These are phyloP conservation scores for Colletotrichum tanaceti DNA, from an alignment of 2,329 filamentous ascomycete genomes.

Conservation along the genomic window DNA sequence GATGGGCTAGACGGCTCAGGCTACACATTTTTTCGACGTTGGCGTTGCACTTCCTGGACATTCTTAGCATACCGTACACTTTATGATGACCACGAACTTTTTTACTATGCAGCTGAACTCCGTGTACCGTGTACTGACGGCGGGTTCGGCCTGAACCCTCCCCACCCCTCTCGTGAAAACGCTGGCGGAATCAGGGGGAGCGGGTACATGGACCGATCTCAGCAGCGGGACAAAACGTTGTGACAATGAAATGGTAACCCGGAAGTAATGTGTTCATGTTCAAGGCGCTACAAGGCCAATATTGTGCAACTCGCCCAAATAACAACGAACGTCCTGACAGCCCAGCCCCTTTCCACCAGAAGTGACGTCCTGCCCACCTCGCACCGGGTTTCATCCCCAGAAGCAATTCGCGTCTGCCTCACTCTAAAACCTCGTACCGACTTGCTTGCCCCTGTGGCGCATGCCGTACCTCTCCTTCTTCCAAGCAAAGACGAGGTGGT, in stretches of 20 bases:
- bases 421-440: constrained; percentile 35
- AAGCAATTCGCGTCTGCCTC: not conserved
- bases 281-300: constrained; percentile 30
- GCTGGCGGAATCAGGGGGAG: no score
- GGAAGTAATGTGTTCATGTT: constrained; percentile 24
- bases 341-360: not conserved
- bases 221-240: no score
- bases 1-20: constrained; percentile 30
- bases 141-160: not conserved
- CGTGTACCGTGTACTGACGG: not conserved
- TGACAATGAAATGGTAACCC: not conserved
- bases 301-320: constrained; percentile 34
- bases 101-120: not conserved
- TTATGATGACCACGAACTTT: constrained; percentile 23
- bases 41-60: constrained; percentile 29
- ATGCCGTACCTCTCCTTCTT: constrained; percentile 59
- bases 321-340: not conserved
- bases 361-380: not conserved
- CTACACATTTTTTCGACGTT: constrained; percentile 12
- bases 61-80: constrained; percentile 31
- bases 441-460: constrained; percentile 43
- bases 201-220: not conserved
- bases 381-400: no score
- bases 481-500: constrained; percentile 75
- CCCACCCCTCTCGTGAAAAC: not conserved